Base-by-base conservation (phyloP, 2,329 filamentous ascomycete species). In the Trichoderma sp. region DNA sequence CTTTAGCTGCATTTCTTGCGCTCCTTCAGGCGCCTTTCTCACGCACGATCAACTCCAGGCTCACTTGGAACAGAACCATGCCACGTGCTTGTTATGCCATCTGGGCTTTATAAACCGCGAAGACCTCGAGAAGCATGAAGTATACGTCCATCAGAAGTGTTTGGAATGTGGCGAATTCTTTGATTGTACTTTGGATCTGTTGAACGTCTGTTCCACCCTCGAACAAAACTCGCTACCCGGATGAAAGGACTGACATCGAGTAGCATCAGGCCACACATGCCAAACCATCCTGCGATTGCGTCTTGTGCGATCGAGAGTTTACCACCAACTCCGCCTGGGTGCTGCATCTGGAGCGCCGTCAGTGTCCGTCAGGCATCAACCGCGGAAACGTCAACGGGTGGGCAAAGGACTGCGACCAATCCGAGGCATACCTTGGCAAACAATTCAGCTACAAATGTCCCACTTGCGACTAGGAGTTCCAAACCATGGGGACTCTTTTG, bases 321-420 rank as follows among this genome's bases (percentile, higher is more conserved):
- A 61, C 58, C 2, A 71, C 71, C 0, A 15, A 73, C 2, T 77
- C 76, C 1, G 77, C 76, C 4, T 75, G 76, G 74, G 62, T 78
- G 30, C 68, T 78, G 8, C 77, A 78, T 53, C 68, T 78, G 0
- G 77, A 78, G 55, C 39, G 15, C 15, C 7, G 65, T 66, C n/a
- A 73, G 70, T 78, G 76, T n/a, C 17, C 57, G 13, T 75, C 74
- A 0, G 74, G 70, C 1, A 59, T 64, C 4, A 58, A 70, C 12
- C 6, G n/a, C 6, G n/a, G 69, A 4, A 12, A 11, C 4, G 68
- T 78, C 50, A n/a, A 26, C 3, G 9, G 67, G 1, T 17, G 65
- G 5, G 74, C 77, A 2, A 58, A 36, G 4, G 59, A 74, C 2
- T 75, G 70, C 39, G 12, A 64, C 28, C 50, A 68, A 34, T 71